Evolutionary conservation across 139 green algal species (phyloP), one percentile per base, ranked within the genome.

Genomic region (Closterium sp.): DNA sequence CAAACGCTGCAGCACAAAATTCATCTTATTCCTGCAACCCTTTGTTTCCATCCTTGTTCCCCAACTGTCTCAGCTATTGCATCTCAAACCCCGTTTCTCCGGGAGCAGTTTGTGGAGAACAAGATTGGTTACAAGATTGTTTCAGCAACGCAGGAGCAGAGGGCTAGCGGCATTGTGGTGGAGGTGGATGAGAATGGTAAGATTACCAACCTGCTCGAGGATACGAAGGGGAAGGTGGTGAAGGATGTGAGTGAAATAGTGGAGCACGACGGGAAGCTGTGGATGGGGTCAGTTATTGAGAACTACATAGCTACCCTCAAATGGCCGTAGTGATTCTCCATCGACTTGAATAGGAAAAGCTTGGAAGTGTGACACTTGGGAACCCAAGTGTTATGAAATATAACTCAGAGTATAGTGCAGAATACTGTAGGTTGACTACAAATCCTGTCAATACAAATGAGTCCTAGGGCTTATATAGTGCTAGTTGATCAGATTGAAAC

Each of bases 181-280:
- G 34, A 91, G 69, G n/a, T 91, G 31, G 89, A 91, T 31, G 38
- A 90, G 31, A 28, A 91, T 34, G 89, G 89, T 9, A 36, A 88
- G 21, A 83, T 91, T 9, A 90, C 31, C 5, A 28, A 91, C 34
- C 28, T 91, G 23, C 69, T 91, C 0, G 89, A 91, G 36, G 89
- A 91, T 30, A 34, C 9, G 31, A 91, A 89, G 6, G 89, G 89
- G 7, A n/a, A 33, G 69, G n/a, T 38, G 12, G 89, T 89, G 30
- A 32, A 32, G 66, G 89, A 83, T 43, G 31, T 89, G n/a, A 91
- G 89, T n/a, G 89, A 91, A 31, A 32, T 89, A 5, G 66, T 89
- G 69, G 89, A 91, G 69, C 89, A 91, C 43, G 89, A 34, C 28
- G 89, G 89, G n/a, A 30, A 38, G 25, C 69, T 91, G n/a, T 85